Conservation (phyloP, 164 flowering plant genomes). For the Euptelea pleiosperma region DNA sequence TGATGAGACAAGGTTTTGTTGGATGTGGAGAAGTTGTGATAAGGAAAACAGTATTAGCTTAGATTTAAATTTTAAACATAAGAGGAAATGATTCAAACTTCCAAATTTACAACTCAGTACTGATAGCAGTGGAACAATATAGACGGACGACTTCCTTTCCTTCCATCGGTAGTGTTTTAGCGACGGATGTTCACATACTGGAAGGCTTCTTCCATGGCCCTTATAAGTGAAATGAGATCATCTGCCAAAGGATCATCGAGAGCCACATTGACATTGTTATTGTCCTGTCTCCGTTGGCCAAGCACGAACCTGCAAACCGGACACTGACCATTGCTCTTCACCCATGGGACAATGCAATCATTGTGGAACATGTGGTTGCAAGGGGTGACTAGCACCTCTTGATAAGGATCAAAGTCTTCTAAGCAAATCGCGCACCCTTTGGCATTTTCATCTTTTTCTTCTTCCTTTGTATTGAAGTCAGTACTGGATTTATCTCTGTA, state of each 20-base stretch:
- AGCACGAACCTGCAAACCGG: slow-evolving; percentile 63
- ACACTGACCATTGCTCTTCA: slow-evolving; percentile 62
- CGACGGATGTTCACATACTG: slow-evolving; percentile 11
- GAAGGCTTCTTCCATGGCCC: slow-evolving; percentile 28
- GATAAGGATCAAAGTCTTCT: slow-evolving; percentile 61
- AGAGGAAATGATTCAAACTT: no score
- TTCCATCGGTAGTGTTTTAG: neutral
- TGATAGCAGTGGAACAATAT: no score
- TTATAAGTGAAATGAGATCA: slow-evolving; percentile 16
- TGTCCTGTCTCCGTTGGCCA: slow-evolving; percentile 17
- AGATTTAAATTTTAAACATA: no score
- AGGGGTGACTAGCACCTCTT: slow-evolving; percentile 64
- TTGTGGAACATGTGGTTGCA: slow-evolving; percentile 90
- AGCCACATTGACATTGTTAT: neutral
- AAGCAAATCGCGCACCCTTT: slow-evolving; percentile 75
- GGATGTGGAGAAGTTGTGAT: no score
- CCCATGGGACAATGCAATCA: slow-evolving; percentile 76
- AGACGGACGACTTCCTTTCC: neutral
- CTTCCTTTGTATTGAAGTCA: slow-evolving; percentile 7
- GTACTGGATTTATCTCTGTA: slow-evolving; percentile 42
- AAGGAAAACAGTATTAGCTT: no score
- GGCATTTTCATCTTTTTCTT: slow-evolving; percentile 37
- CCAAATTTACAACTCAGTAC: no score
- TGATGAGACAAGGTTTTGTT: no score
- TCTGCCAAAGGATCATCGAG: neutral